Evolutionary conservation across 495 filamentous ascomycete genomes (phyloP).

Genomic region (Astrocystis sublimbata): DNA sequence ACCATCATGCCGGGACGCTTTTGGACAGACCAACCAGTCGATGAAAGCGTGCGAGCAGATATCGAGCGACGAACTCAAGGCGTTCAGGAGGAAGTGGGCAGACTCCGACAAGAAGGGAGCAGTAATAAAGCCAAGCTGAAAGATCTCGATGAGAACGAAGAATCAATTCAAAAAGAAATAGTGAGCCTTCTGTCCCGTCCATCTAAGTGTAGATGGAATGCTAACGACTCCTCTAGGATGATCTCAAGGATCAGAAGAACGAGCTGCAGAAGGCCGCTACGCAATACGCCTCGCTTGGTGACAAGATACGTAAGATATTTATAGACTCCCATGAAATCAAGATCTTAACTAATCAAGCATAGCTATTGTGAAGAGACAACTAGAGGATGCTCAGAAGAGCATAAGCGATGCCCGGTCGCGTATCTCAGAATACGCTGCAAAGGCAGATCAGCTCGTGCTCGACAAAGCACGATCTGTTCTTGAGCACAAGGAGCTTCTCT

Average conservation of each 20-base stretch:
- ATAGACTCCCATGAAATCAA: background rate
- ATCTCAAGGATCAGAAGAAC: slow-evolving; percentile 38
- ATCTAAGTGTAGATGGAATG: background rate
- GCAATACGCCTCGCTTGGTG: slow-evolving; percentile 65
- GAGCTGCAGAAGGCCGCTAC: slow-evolving; percentile 62
- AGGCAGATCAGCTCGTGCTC: slow-evolving; percentile 59
- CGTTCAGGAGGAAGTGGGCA: slow-evolving; percentile 32
- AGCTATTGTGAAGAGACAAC: slow-evolving; percentile 57
- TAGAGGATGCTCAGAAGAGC: slow-evolving; percentile 43
- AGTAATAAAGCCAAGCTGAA: slow-evolving; percentile 25
- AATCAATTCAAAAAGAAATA: slow-evolving; percentile 23
- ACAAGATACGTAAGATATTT: slow-evolving; percentile 61
- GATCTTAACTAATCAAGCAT: slow-evolving; percentile 21
- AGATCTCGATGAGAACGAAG: slow-evolving; percentile 11
- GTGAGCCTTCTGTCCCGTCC: slow-evolving; percentile 33
- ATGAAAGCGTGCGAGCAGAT: slow-evolving; percentile 58
- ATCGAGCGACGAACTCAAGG: slow-evolving; percentile 43
- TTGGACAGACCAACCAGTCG: slow-evolving; percentile 80
- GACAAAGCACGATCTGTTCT: slow-evolving; percentile 65
- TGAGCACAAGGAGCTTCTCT: slow-evolving; percentile 59
- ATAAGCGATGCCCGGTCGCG: slow-evolving; percentile 33
- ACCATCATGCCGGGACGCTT: slow-evolving; percentile 55
- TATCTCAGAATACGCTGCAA: slow-evolving; percentile 41
- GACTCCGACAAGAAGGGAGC: slow-evolving; percentile 41
- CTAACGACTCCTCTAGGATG: slow-evolving; percentile 36